Conservation (phyloP, 108 stramenopile genomes). For the Nannochloropsis oceanica region DNA sequence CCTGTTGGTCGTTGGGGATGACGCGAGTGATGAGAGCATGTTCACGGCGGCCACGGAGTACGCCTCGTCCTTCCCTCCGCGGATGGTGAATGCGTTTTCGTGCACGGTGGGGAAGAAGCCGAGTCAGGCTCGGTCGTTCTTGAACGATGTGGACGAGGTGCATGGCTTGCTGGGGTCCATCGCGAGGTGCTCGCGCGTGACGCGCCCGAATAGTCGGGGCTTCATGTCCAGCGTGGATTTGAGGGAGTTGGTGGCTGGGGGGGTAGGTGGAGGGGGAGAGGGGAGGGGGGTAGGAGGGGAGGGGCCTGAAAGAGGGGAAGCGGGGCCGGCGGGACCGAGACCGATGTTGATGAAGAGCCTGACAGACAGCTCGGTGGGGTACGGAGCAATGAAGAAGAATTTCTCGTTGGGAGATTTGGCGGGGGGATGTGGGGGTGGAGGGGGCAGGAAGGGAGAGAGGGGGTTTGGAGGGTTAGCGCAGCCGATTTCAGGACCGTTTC, state of each 20-base stretch:
- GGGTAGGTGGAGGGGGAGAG: background rate
- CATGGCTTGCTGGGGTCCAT: slow-evolving; percentile 53
- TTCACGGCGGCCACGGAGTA: slow-evolving; percentile 59
- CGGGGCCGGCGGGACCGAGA: background rate
- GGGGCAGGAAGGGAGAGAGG: background rate
- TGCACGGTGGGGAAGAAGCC: slow-evolving; percentile 94
- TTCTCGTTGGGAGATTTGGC: background rate
- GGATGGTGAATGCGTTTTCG: slow-evolving; percentile 45
- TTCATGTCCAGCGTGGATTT: background rate
- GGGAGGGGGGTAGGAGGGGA: too few species aligned
- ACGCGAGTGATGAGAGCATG: slow-evolving; percentile 48
- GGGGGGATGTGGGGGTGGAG: background rate
- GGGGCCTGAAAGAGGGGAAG: too few species aligned
- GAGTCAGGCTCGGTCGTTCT: slow-evolving; percentile 73
- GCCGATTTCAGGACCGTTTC: background rate
- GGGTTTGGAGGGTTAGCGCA: background rate
- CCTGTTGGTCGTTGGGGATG: slow-evolving; percentile 43
- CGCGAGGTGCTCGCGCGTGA: background rate
- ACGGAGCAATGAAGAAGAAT: background rate
- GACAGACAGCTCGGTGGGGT: background rate
- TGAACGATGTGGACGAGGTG: slow-evolving; percentile 79
- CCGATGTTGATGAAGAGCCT: background rate
- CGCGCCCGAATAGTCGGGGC: background rate
- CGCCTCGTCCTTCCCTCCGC: background rate
- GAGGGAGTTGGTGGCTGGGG: background rate